Base-by-base conservation (phyloP, 345 rosid species). In the Nasturtium officinale region DNA sequence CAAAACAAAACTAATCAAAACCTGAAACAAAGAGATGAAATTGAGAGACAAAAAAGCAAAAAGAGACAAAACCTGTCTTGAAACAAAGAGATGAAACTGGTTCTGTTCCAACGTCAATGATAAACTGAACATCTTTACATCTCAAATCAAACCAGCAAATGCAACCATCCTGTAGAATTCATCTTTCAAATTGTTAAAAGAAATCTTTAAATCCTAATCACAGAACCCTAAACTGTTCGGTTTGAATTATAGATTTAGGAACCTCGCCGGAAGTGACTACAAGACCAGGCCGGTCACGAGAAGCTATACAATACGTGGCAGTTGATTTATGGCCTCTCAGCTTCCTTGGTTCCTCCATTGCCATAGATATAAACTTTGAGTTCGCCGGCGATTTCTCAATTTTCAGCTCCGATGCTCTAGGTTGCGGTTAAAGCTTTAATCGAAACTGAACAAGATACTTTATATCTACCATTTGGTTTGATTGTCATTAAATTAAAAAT, bases 91-190 rank as follows among this genome's bases (percentile, higher is more conserved):
- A 90, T 9, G 92, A 79, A 77, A 88, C 73, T 4, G 97, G 89
- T 73, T 90, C 89, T 52, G 76, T 76, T 37, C 88, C 86, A 71
- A 87, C 82, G 6, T 85, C 88, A 74, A 88, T 81, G 55, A 84
- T 71, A 67, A 80, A 74, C 56, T 89, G 96, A 26, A 81, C 96
- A 55, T 94, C 95, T 79, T 90, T 87, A 89, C 98, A 90, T 47
- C 98, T 81, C 86, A 87, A 78, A 79, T 94, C 97, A 62, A 87
- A 94, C 95, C 92, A 90, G 85, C 98, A 94, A 25, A 94, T 23
- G 71, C 89, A 73, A 21, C 98, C 97, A 84, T 93, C 98, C 98
- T 92, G 35, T 37, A 2, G 3, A 38, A 38, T 38, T 1, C 12
- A 38, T 38, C 43, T 38, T 38, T 38, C 43, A 37, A 12, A 40